Evolutionary conservation across 805 yeast genomes (phyloP).

Genomic region (Candida endomychidarum): DNA sequence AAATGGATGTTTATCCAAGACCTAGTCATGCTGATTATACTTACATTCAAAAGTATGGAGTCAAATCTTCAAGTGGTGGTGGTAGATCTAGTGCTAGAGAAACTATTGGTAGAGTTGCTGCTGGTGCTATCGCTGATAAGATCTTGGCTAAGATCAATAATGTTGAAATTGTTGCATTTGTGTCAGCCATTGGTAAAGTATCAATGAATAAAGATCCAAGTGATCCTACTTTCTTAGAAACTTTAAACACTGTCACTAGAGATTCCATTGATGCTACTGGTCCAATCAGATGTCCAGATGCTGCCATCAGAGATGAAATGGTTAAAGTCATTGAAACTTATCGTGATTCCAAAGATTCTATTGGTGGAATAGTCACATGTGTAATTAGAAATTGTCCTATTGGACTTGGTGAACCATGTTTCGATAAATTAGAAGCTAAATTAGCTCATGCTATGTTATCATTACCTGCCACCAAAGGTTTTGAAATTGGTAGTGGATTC

Average conservation of each 20-base stretch:
- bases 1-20: constrained; percentile 93
- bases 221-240: constrained; percentile 60
- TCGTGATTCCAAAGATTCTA: constrained; percentile 85
- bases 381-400: constrained; percentile 90
- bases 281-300: constrained; percentile 93
- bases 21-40: constrained; percentile 99
- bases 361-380: constrained; percentile 98
- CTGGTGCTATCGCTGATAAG: constrained; percentile 97
- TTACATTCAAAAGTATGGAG: constrained; percentile 84
- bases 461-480: constrained; percentile 96
- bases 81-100: constrained; percentile 97
- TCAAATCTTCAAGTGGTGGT: constrained; percentile 94
- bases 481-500: constrained; percentile 96
- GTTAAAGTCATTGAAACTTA: constrained; percentile 81
- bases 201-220: constrained; percentile 73
- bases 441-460: constrained; percentile 98
- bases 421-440: constrained; percentile 92
- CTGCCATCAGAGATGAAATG: constrained; percentile 70
- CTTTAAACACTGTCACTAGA: constrained; percentile 77
- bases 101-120: constrained; percentile 98
- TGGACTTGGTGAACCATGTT: constrained; percentile 98
- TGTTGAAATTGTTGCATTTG: constrained; percentile 96
- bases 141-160: constrained; percentile 70
- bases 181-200: constrained; percentile 83
- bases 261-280: constrained; percentile 85